Conservation (phyloP, 2,329 filamentous ascomycete species). For the Colletotrichum agaves region DNA sequence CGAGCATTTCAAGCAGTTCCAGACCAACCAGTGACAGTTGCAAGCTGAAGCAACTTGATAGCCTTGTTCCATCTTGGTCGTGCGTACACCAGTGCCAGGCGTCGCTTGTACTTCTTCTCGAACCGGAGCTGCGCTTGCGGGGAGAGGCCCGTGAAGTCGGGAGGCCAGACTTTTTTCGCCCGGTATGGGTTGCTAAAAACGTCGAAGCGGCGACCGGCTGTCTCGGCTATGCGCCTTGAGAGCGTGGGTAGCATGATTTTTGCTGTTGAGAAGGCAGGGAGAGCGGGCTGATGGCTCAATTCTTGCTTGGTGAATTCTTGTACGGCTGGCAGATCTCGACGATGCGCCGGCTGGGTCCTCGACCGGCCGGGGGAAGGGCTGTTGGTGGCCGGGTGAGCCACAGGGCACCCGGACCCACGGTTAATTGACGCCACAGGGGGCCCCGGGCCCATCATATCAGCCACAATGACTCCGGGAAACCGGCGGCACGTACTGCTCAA, state of each 20-base stretch:
- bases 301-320: too few relatives aligned
- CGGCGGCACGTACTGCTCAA: constrained; percentile 7
- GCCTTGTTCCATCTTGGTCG: constrained; percentile 73
- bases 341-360: constrained; percentile 1
- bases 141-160: constrained; percentile 76
- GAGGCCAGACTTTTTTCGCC: constrained; percentile 81
- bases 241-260: constrained; percentile 49
- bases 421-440: too few relatives aligned
- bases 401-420: too few relatives aligned
- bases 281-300: not conserved
- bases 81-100: constrained; percentile 69
- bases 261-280: not conserved
- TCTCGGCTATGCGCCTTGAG: constrained; percentile 42
- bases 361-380: constrained; percentile 17
- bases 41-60: constrained; percentile 72
- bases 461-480: not conserved
- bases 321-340: not conserved
- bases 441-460: not conserved
- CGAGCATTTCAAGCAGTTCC: not conserved
- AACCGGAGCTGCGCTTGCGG: constrained; percentile 80
- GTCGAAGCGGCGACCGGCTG: constrained; percentile 40
- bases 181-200: constrained; percentile 68
- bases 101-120: constrained; percentile 81
- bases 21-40: constrained; percentile 64
- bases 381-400: not conserved